Evolutionary conservation across 169 alveolate genomes (phyloP), one percentile per base, ranked within the genome.

Genomic region (Fabrea salina): DNA sequence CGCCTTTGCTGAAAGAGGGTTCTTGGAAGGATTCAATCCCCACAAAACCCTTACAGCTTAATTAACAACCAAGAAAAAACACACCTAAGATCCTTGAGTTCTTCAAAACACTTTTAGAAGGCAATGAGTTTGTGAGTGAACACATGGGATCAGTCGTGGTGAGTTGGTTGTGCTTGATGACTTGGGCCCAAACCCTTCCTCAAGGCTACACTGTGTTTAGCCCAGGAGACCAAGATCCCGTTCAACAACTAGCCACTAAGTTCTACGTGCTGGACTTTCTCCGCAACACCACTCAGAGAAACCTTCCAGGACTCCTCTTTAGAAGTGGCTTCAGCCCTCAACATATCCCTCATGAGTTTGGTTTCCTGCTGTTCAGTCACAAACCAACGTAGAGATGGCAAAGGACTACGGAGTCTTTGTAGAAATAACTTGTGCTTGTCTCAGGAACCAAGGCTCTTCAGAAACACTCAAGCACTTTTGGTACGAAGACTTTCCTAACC

Each of bases 351-450:
- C 40, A 37, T 43, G 67, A 19, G 16, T 43, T 30, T 68, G 7
- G 30, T 68, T 7, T 40, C 64, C 8, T 8, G n/a, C 27, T 37
- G 11, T 68, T 39, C 67, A 43, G 22, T 37, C 67, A 1, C 11
- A 33, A 3, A 19, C 11, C 13, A 19, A 19, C 0, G n/a, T 68
- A 11, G 1, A 37, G 35, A 43, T 19, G 13, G 11, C n/a, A 7
- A 13, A n/a, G 13, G 27, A 43, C 35, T 40, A 68, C 2, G 59
- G n/a, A n/a, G n/a, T 68, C 8, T 37, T 68, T 1, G 78, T 68
- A n/a, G n/a, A 68, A n/a, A 2, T 44, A 1, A 68, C 78, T n/a
- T 68, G 66, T 47, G 25, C 57, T 16, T 68, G 78, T 44, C 35
- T 68, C 8, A 43, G 39, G 25, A 33, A 13, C 11, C 11, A 43